phyloP scores from a whole-genome alignment of 2,329 filamentous ascomycete species.

The Cercospora sp. region DNA sequence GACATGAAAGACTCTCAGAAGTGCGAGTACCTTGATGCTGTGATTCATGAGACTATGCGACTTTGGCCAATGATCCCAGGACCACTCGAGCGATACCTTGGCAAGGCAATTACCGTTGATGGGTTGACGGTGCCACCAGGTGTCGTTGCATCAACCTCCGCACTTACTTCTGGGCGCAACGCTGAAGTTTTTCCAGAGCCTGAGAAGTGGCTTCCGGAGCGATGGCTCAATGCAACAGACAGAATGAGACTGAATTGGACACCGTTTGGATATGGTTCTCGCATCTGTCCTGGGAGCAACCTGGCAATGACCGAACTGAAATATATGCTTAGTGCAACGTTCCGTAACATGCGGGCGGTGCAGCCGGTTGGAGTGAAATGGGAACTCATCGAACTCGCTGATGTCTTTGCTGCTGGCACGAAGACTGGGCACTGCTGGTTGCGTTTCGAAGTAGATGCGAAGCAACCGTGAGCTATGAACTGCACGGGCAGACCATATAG shows the following conservation, averaged over 20 bases:
- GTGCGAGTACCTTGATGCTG: conserved; percentile 20
- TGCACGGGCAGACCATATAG: neutral
- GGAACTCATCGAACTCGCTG: conserved; percentile 15
- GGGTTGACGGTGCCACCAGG: conserved; percentile 39
- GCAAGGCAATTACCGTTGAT: conserved; percentile 10
- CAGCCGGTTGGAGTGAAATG: conserved; percentile 6
- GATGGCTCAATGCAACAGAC: conserved; percentile 39
- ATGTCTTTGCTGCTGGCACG: conserved; percentile 22
- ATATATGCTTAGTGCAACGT: conserved; percentile 24
- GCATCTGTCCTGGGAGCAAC: conserved; percentile 50
- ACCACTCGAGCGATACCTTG: conserved; percentile 23
- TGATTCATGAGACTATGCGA: conserved; percentile 24
- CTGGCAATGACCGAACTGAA: conserved; percentile 61
- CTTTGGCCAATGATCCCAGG: conserved; percentile 27
- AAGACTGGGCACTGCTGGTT: conserved; percentile 21
- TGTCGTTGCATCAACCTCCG: conserved; percentile 46
- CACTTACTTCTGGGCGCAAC: conserved; percentile 44
- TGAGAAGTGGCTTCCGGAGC: conserved; percentile 40
- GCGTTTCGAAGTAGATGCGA: conserved; percentile 11
- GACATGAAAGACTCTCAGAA: conserved; percentile 9
- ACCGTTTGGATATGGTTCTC: conserved; percentile 48
- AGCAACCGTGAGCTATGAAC: neutral
- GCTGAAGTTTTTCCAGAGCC: conserved; percentile 44
- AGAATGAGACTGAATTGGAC: conserved; percentile 48
- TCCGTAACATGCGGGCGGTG: conserved; percentile 11